phyloP scores from a whole-genome alignment of 768 basidiomycete species.

The Cystobasidiopsis lactophilus region DNA sequence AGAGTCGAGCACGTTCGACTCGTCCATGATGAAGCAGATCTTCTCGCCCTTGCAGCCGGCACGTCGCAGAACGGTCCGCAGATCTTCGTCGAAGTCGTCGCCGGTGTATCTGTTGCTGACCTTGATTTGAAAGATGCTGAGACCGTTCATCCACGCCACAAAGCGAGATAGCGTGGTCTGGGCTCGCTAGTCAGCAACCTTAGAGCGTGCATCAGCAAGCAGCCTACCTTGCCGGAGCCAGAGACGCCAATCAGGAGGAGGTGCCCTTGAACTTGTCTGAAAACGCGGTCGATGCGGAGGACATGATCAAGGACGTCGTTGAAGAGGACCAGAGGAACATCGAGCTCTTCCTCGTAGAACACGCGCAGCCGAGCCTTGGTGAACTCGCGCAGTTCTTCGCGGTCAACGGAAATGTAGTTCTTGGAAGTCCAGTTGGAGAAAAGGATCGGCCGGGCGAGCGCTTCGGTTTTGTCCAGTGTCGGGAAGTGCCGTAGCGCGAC shows the following conservation, averaged over 20 bases:
- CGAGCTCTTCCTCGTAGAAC: constrained; percentile 98
- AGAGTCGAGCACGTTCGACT: constrained; percentile 95
- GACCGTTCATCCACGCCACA: constrained; percentile 98
- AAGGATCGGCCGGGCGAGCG: constrained; percentile 66
- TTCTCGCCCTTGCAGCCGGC: constrained; percentile 97
- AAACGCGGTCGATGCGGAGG: constrained; percentile 89
- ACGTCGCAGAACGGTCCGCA: constrained; percentile 79
- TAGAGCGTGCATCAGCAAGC: constrained; percentile 3
- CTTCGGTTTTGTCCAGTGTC: constrained; percentile 66
- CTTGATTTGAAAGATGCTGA: constrained; percentile 98
- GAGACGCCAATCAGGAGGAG: constrained; percentile 90
- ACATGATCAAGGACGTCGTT: constrained; percentile 98
- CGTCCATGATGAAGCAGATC: constrained; percentile 99
- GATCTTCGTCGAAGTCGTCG: constrained; percentile 94
- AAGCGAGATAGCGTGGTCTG: constrained; percentile 94
- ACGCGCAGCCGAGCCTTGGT: constrained; percentile 87
- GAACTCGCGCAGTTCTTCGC: constrained; percentile 79
- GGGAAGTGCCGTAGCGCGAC: constrained; percentile 80
- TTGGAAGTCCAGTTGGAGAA: constrained; percentile 99
- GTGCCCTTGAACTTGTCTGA: constrained; percentile 95
- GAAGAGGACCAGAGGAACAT: constrained; percentile 91
- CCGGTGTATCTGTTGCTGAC: constrained; percentile 98
- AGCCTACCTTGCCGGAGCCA: constrained; percentile 79
- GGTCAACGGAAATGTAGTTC: constrained; percentile 82
- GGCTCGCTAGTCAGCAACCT: background rate